Evolutionary conservation across 139 green algal genomes (phyloP).

Genomic region (Ettlia oleoabundans): DNA sequence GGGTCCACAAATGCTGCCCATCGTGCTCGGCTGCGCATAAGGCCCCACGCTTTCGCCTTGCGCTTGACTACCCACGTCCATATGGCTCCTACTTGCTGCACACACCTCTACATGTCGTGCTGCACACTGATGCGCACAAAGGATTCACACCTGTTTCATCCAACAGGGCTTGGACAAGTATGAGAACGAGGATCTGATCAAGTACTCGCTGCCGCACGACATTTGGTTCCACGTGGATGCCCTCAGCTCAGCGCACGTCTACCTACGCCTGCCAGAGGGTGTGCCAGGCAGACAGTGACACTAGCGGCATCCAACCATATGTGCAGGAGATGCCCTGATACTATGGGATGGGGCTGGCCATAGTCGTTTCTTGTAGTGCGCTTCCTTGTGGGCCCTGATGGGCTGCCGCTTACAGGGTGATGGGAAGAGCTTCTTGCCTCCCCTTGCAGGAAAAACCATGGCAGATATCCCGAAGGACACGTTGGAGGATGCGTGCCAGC

Average conservation of each 20-base stretch:
- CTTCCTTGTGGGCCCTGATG: too few relatives aligned
- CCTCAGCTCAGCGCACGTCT: conserved; percentile 96
- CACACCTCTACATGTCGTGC: not conserved
- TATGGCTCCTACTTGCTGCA: not conserved
- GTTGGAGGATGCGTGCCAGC: conserved; percentile 90
- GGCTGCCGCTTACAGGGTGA: too few relatives aligned
- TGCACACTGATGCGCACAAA: not conserved
- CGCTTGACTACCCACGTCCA: too few relatives aligned
- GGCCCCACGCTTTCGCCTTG: too few relatives aligned
- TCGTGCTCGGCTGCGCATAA: too few relatives aligned
- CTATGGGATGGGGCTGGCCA: too few relatives aligned
- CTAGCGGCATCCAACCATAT: too few relatives aligned
- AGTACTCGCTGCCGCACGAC: conserved; percentile 56
- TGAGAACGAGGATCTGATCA: conserved; percentile 94
- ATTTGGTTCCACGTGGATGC: conserved; percentile 97
- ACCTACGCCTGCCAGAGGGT: conserved; percentile 85
- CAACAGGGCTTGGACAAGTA: conserved; percentile 82
- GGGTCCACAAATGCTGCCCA: too few relatives aligned
- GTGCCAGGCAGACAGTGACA: not conserved
- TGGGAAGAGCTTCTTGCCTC: too few relatives aligned
- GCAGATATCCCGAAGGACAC: conserved; percentile 84
- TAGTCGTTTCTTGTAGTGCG: too few relatives aligned
- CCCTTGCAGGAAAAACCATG: conserved; percentile 54
- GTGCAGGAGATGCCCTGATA: too few relatives aligned
- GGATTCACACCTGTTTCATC: too few relatives aligned